These are phyloP conservation scores for Entophlyctis helioformis DNA, from an alignment of 192 early-diverging fungal genomes.

Conservation along the genomic window DNA sequence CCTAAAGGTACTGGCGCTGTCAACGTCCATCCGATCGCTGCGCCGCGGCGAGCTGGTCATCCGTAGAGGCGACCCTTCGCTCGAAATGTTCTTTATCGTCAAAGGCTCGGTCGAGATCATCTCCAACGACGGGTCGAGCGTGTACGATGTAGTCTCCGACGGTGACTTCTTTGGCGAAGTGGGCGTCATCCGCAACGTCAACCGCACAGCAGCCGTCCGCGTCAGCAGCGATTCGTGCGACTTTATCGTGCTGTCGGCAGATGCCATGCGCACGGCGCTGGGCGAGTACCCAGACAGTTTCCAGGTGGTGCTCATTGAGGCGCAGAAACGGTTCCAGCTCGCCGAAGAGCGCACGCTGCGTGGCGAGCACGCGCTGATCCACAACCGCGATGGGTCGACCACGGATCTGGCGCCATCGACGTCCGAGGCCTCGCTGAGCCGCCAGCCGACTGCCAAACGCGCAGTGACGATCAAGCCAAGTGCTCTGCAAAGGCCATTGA, in stretches of 20 bases:
- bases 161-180: slow-evolving; percentile 50
- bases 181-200: slow-evolving; percentile 25
- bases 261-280: slow-evolving; percentile 26
- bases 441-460: too few relatives aligned
- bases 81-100: slow-evolving; percentile 43
- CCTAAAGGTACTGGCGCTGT: slow-evolving; percentile 22
- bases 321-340: slow-evolving; percentile 24
- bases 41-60: slow-evolving; percentile 26
- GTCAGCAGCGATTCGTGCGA: slow-evolving; percentile 18
- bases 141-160: slow-evolving; percentile 31
- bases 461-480: too few relatives aligned
- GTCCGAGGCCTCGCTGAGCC: too few relatives aligned
- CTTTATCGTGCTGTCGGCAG: slow-evolving; percentile 24
- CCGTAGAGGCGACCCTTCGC: slow-evolving; percentile 26
- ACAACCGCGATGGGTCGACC: too few relatives aligned
- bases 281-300: slow-evolving; percentile 35
- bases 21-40: slow-evolving; percentile 21
- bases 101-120: slow-evolving; percentile 35
- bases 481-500: too few relatives aligned
- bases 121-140: slow-evolving; percentile 25
- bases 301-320: slow-evolving; percentile 30
- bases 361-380: too few relatives aligned
- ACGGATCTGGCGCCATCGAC: too few relatives aligned
- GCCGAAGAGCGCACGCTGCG: slow-evolving; percentile 21
- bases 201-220: slow-evolving; percentile 30